Percentiles rank a stretch among this genome's conserved stretches.
These are phyloP conservation scores for Musa schizocarpa DNA, from an alignment of 176 grass and related monocot species.

Conservation along the genomic window DNA sequence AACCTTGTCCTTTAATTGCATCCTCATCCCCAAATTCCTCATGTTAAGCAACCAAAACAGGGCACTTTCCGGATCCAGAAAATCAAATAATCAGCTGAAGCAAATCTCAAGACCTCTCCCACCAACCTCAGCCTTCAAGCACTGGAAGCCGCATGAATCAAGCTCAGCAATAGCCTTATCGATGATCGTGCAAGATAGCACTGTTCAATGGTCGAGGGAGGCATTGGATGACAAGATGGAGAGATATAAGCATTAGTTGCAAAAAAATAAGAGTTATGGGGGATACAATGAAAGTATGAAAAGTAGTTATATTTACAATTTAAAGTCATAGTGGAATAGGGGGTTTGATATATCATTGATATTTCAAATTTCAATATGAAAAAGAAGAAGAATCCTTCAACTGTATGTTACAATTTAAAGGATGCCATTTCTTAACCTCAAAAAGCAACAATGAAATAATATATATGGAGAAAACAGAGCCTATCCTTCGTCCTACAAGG, in stretches of 20 bases:
- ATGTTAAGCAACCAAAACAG: neutral
- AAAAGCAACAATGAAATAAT: too few species aligned
- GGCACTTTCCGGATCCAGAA: neutral
- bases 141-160: conserved; percentile 46
- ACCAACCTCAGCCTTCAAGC: conserved; percentile 72
- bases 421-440: too few species aligned
- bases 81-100: conserved; percentile 15
- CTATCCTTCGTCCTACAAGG: too few species aligned
- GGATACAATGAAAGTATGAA: neutral
- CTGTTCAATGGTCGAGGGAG: conserved; percentile 50
- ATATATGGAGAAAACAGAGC: too few species aligned
- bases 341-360: too few species aligned
- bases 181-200: conserved; percentile 28
- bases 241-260: neutral
- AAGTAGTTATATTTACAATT: too few species aligned
- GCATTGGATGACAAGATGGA: conserved; percentile 9
- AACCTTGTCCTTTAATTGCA: too few species aligned
- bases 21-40: too few species aligned
- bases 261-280: neutral
- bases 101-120: conserved; percentile 61
- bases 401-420: too few species aligned
- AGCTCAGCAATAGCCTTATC: conserved; percentile 61
- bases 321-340: too few species aligned
- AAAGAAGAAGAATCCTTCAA: too few species aligned
- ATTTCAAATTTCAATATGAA: too few species aligned